phyloP scores from a whole-genome alignment of 495 filamentous ascomycete genomes.

The Lineolata rhizophorae region DNA sequence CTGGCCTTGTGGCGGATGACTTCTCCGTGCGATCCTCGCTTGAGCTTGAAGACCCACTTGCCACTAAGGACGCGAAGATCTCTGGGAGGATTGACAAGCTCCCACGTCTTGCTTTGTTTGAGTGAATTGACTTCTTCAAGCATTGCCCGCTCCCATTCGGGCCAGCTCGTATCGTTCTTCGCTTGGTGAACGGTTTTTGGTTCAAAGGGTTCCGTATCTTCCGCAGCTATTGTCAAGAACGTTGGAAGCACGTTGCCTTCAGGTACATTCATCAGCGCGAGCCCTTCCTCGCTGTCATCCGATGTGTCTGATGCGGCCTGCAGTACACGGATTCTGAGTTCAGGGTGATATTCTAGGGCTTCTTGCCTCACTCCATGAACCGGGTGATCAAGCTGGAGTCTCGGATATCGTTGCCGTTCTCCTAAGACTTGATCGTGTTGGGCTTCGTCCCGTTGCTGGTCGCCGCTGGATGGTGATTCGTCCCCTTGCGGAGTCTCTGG shows the following conservation, averaged over 20 bases:
- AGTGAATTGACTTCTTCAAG: constrained; percentile 12
- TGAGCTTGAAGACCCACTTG: constrained; percentile 18
- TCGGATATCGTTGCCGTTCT: constrained; percentile 2
- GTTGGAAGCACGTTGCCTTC: not conserved
- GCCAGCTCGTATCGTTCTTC: constrained; percentile 13
- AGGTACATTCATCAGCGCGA: not conserved
- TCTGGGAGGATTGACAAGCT: constrained; percentile 11
- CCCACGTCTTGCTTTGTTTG: constrained; percentile 15
- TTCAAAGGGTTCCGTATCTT: constrained; percentile 2
- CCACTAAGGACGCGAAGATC: constrained; percentile 11
- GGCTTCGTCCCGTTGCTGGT: too few species aligned
- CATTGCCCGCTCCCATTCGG: constrained; percentile 8
- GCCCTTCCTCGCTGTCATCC: not conserved
- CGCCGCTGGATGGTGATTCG: too few species aligned
- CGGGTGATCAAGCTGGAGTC: constrained; percentile 1
- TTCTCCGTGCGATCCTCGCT: constrained; percentile 13
- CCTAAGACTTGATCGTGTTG: too few species aligned
- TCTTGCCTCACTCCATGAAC: constrained; percentile 2
- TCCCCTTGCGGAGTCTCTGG: too few species aligned
- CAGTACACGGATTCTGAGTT: not conserved
- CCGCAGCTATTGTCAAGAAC: constrained; percentile 2
- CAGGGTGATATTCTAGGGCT: constrained; percentile 2
- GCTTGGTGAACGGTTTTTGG: constrained; percentile 2
- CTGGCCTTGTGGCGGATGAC: constrained; percentile 14
- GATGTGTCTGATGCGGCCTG: constrained; percentile 1